These are phyloP conservation scores for Solanum chaucha DNA, from an alignment of 257 asterid species.

Conservation along the genomic window DNA sequence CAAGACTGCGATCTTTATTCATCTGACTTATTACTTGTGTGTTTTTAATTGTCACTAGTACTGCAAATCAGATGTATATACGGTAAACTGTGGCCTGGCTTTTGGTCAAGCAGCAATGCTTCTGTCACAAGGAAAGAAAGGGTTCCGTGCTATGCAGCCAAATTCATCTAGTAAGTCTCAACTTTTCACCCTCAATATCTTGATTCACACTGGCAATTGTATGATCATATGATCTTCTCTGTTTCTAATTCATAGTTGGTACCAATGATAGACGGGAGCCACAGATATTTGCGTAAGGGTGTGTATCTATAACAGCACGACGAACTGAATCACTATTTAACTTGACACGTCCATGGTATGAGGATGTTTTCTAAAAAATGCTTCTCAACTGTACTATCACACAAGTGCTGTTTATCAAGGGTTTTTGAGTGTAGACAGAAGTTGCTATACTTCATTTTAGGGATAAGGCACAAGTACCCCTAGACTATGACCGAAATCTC, in stretches of 20 bases:
- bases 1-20: neutral
- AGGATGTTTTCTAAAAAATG: neutral
- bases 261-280: neutral
- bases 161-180: constrained; percentile 59
- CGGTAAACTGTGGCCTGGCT: constrained; percentile 78
- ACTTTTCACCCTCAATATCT: neutral
- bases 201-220: neutral
- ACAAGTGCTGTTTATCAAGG: neutral
- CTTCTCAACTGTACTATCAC: neutral
- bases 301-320: neutral
- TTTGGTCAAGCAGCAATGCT: constrained; percentile 98
- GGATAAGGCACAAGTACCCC: too few relatives aligned
- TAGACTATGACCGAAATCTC: too few relatives aligned
- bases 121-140: constrained; percentile 70
- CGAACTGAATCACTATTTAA: neutral
- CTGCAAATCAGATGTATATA: constrained; percentile 71
- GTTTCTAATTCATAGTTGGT: neutral
- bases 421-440: neutral
- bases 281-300: neutral
- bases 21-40: neutral
- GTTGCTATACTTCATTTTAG: neutral
- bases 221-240: neutral
- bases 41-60: constrained; percentile 21
- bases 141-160: constrained; percentile 72
- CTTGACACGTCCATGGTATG: neutral